Evolutionary conservation across 2,329 filamentous ascomycete species (phyloP), one percentile per base, ranked within the genome.

Genomic region (Fusarium longipes): DNA sequence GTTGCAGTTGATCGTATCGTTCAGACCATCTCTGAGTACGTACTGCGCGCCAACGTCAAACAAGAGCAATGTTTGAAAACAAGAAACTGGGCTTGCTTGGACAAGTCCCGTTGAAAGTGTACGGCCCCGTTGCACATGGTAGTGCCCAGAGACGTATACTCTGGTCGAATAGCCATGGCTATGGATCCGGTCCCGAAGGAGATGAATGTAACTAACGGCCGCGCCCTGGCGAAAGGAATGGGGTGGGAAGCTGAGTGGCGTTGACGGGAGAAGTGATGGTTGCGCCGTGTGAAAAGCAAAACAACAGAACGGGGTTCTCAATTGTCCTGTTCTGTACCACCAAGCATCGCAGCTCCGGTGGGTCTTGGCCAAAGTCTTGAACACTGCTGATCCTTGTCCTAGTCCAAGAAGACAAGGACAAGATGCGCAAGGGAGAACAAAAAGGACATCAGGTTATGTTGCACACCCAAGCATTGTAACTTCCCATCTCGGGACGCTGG

Each of bases 231-330:
- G 32, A 48, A 51, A 72, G 71, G 71, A 73, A 73, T 71, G 71
- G 65, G 48, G 63, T 70, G 71, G 58, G 63, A 63, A 57, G 43
- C 50, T 59, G 57, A 55, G 71, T 73, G 71, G 71, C 71, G 71
- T 36, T 55, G 50, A 50, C 62, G 63, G 70, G 62, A 48, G 60
- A 71, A 33, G 40, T 60, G 64, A 61, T 72, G 65, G 71, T 69
- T 60, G 63, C 67, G 72, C 65, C 60, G 51, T 57, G n/a, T 45
- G 69, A 71, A 71, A 73, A 73, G 70, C 71, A 73, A 73, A 70
- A 59, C 39, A 39, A 58, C 58, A 45, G 47, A 56, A 45, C 45
- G 40, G 36, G 47, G 20, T 51, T 57, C 27, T 48, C 55, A 70
- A 65, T 61, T 53, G 45, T 48, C 45, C 36, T 25, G 32, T 25